Conservation (phyloP, 768 basidiomycete species). For the Xerocomellus dryophilus region DNA sequence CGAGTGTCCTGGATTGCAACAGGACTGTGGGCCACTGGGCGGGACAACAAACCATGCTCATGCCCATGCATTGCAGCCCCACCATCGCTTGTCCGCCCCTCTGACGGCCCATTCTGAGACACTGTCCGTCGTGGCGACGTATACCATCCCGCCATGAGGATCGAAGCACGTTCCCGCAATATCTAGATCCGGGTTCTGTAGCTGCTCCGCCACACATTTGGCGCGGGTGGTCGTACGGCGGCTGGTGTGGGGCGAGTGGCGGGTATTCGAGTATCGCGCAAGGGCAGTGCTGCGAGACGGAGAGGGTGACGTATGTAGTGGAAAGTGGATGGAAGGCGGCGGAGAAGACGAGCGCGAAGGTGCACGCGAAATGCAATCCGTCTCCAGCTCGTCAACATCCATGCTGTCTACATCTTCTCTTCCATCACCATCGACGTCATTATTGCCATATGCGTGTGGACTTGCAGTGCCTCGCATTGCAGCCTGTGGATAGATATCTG, state of each 20-base stretch:
- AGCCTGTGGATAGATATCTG: constrained; percentile 26
- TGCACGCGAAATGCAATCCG: constrained; percentile 53
- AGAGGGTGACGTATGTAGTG: constrained; percentile 25
- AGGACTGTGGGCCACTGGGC: background rate
- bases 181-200: constrained; percentile 38
- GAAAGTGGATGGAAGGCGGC: constrained; percentile 35
- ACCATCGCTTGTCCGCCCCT: constrained; percentile 73
- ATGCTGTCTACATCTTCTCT: constrained; percentile 42
- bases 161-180: constrained; percentile 75
- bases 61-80: constrained; percentile 49
- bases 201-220: constrained; percentile 10
- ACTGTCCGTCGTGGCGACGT: constrained; percentile 61
- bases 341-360: constrained; percentile 51
- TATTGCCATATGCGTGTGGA: constrained; percentile 15
- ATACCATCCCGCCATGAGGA: constrained; percentile 62
- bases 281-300: constrained; percentile 18
- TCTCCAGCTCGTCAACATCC: constrained; percentile 49
- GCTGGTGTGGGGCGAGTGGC: constrained; percentile 14
- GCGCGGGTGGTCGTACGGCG: constrained; percentile 18
- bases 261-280: constrained; percentile 19
- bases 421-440: constrained; percentile 26
- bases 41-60: constrained; percentile 15
- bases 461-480: constrained; percentile 11
- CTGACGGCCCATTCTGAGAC: constrained; percentile 77
- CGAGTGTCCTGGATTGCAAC: background rate